Evolutionary conservation across 257 asterid species (phyloP).

Genomic region (Solanum pennellii): DNA sequence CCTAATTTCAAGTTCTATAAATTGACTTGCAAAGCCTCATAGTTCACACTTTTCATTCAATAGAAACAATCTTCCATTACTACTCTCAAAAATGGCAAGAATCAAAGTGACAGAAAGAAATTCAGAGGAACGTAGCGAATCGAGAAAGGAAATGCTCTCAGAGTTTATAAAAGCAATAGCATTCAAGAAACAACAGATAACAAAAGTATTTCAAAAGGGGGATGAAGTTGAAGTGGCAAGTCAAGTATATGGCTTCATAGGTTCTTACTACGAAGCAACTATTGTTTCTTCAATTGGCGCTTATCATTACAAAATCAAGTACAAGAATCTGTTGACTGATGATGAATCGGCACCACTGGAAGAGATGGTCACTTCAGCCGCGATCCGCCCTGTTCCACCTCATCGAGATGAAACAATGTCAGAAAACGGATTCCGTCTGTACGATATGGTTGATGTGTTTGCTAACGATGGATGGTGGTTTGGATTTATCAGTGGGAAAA

Average conservation of each 20-base stretch:
- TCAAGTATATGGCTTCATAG: not conserved
- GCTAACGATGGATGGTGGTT: constrained; percentile 12
- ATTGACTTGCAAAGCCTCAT: not conserved
- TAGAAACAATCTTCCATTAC: not conserved
- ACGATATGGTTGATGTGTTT: not conserved
- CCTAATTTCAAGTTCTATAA: not conserved
- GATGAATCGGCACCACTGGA: not conserved
- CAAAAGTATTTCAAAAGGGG: not conserved
- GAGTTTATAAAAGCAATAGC: not conserved
- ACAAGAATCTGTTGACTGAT: not conserved
- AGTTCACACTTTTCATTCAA: not conserved
- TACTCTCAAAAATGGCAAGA: not conserved
- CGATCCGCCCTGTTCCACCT: not conserved
- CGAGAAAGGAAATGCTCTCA: not conserved
- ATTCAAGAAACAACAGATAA: not conserved
- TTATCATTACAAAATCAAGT: not conserved
- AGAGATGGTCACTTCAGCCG: not conserved
- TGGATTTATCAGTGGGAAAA: not conserved
- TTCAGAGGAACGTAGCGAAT: not conserved
- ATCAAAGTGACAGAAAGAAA: not conserved
- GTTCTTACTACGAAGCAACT: constrained; percentile 2
- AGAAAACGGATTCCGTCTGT: not conserved
- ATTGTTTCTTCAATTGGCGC: not conserved
- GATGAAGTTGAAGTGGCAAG: constrained; percentile 1
- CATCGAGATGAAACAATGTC: not conserved